These are phyloP conservation scores for Musa acuminata DNA, from an alignment of 176 grass and related monocot genomes.

Conservation along the genomic window DNA sequence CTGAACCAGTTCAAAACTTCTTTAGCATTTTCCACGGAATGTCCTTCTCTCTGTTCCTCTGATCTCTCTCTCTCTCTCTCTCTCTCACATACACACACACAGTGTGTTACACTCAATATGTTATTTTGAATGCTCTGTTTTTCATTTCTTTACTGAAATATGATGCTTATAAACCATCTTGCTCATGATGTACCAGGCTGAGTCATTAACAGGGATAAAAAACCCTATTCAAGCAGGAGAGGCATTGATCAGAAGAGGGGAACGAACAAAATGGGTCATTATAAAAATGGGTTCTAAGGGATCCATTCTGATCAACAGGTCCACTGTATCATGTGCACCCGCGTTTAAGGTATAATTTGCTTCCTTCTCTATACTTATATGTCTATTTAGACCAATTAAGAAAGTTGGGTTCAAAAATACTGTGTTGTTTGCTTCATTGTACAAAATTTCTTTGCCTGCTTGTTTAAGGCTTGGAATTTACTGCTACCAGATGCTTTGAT, in stretches of 20 bases:
- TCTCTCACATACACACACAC: too few species aligned
- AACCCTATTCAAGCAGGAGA: constrained; percentile 70
- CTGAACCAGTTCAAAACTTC: neutral
- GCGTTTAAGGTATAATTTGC: constrained; percentile 67
- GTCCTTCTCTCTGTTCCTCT: neutral
- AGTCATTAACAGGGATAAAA: constrained; percentile 51
- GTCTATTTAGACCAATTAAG: neutral
- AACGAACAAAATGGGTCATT: constrained; percentile 64
- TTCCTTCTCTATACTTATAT: neutral
- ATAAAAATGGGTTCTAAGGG: constrained; percentile 93
- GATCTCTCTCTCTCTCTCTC: neutral
- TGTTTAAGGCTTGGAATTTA: neutral
- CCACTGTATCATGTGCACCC: constrained; percentile 49
- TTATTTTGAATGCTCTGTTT: neutral
- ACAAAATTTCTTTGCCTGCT: neutral
- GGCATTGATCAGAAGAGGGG: constrained; percentile 63
- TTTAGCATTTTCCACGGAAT: neutral
- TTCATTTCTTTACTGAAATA: neutral
- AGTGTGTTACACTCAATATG: too few species aligned
- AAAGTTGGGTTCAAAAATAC: neutral
- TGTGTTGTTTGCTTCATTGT: too few species aligned
- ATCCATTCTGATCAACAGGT: constrained; percentile 55
- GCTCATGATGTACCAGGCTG: constrained; percentile 33
- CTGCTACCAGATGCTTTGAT: neutral
- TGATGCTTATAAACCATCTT: neutral